Base-by-base conservation (phyloP, 2,329 filamentous ascomycete species). In the Scedosporium minutisporum region DNA sequence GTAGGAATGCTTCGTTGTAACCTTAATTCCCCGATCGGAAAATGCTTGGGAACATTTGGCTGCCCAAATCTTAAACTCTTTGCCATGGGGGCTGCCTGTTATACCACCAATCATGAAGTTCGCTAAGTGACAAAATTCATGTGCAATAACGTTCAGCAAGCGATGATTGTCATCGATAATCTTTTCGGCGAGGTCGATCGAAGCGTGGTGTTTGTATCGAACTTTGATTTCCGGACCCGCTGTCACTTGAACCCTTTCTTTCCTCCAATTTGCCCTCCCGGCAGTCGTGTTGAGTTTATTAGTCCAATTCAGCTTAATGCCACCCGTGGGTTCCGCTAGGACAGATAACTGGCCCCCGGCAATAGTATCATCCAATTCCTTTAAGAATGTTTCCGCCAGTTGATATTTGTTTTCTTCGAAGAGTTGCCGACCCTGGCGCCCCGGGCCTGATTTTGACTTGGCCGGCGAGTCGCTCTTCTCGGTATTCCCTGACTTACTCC, bases 111-210 rank as follows among this genome's bases (percentile, higher is more conserved):
- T 79, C 86, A 97, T 96, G 73, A 93, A 97, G 69, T 92, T 96
- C 53, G 91, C 88, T 1, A 97, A 78, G 71, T 99, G 95, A 73
- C 95, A 97, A 77, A 95, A 97, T 69, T 99, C 95, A 72, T 99
- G 95, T 0, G 93, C 91, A n/a, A 97, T 77, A 0, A 95, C 92
- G 73, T 97, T 97, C 66, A 95, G 81, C 1, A 97, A 82, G 3
- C 91, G 85, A 63, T 88, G 75, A 67, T 90, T 85, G 69, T 88
- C 83, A 71, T 91, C 86, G 65, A 97, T 92, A 57, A 97, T 87
- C 72, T 96, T 96, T 62, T 90, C 86, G 0, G 93, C 91, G 2
- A 97, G 84, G 71, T 97, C 93, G 69, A 97, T 96, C 16, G 81
- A 85, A 9, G 91, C 91, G 72, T 93, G 86, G 67, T 83, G 81